These are phyloP conservation scores for Acacia melanoxylon DNA, from an alignment of 306 rosid species.

Conservation along the genomic window DNA sequence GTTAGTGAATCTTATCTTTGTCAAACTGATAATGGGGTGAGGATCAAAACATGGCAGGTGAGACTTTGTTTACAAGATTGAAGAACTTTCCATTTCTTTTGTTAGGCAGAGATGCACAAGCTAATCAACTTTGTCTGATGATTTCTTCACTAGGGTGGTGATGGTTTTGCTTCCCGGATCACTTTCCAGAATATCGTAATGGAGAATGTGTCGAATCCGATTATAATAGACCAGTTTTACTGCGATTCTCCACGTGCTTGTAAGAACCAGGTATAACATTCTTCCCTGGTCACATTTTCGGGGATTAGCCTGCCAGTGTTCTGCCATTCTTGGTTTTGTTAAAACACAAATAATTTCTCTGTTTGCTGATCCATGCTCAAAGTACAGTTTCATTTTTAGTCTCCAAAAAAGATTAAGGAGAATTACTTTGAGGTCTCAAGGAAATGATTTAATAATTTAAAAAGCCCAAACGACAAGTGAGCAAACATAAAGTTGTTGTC, in stretches of 20 bases:
- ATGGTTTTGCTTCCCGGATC: conserved; percentile 50
- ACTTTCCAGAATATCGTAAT: conserved; percentile 50
- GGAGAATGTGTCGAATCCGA: conserved; percentile 65
- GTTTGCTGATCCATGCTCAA: background rate
- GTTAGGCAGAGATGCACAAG: background rate
- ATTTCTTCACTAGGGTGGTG: conserved; percentile 54
- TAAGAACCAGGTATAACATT: conserved; percentile 50
- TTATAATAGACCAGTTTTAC: conserved; percentile 65
- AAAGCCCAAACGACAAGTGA: too few species aligned
- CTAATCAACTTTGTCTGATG: background rate
- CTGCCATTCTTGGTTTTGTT: background rate
- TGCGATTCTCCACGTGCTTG: conserved; percentile 56
- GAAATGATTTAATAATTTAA: too few species aligned
- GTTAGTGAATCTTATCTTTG: conserved; percentile 66
- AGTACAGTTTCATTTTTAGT: background rate
- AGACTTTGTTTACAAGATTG: conserved; percentile 5
- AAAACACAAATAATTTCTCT: background rate
- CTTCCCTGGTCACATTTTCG: background rate
- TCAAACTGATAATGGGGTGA: conserved; percentile 76
- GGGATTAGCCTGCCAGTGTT: background rate
- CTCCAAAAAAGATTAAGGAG: background rate
- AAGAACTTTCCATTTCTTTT: background rate
- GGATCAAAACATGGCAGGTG: conserved; percentile 96
- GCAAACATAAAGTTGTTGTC: too few species aligned
- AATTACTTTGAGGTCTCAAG: too few species aligned